Base-by-base conservation (phyloP, 805 yeast genomes). In the Ogataea nonfermentans region DNA sequence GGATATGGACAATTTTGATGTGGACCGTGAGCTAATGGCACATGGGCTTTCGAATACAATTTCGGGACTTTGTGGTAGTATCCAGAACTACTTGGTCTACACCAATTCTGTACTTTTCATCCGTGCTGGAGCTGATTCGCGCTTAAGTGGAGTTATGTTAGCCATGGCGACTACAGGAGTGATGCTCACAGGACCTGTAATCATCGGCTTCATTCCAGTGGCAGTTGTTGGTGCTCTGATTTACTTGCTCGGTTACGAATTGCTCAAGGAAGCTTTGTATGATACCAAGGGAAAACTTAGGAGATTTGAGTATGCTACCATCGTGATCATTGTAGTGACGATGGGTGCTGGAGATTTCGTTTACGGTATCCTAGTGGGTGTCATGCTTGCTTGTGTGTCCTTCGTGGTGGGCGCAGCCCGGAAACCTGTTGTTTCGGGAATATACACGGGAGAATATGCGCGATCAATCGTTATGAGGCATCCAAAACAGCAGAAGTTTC, bases 301-400 rank as follows among this genome's bases (percentile, higher is more conserved):
- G 25, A 69, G 62, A 16, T 83, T 86, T 51, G 99, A 93, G 61
- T 93, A 93, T 59, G 51, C 76, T 23, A 93, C 99, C 3, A 83
- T 93, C 43, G 61, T 84, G 8, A 79, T 83, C 6, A 93, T 93
- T 51, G 95, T 95, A n/a, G 65, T 88, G 22, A 82, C 90, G 0
- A 93, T 93, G 98, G 98, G 98, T 3, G 81, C 84, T 1, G 83
- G 87, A 74, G 99, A 93, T 65, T 93, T 93, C 60, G 98, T 93
- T 8, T 75, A 80, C 49, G 99, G 99, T 43, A 87, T 93, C 22
- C 66, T 91, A 40, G 90, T 83, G 13, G 99, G 99, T 34, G 84
- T 91, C 17, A 67, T 93, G 24, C 70, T 93, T 40, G 98, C 99
- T 0, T 90, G 96, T 59, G 74, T 91, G 53, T 84, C 93, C n/a